Evolutionary conservation across 352 stramenopile genomes (phyloP).

Genomic region (Phytophthora nicotianae): DNA sequence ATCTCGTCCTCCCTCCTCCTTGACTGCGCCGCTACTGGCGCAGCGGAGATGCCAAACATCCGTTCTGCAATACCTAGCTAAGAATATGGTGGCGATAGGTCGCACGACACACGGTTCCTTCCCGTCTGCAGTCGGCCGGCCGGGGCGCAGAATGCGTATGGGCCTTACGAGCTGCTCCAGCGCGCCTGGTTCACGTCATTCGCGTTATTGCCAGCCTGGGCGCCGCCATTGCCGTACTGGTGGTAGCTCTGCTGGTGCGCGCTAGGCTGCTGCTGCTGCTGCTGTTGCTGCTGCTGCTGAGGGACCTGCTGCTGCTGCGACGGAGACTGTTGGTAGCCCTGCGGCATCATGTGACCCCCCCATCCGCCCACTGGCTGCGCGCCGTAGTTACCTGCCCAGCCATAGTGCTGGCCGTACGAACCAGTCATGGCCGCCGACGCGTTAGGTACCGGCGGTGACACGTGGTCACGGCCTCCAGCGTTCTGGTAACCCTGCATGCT

Average conservation of each 20-base stretch:
- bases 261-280: constrained; percentile 69
- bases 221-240: constrained; percentile 69
- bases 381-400: constrained; percentile 77
- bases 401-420: constrained; percentile 81
- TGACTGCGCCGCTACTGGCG: constrained; percentile 31
- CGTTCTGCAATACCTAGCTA: constrained; percentile 35
- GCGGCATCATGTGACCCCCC: constrained; percentile 84
- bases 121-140: constrained; percentile 27
- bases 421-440: constrained; percentile 59
- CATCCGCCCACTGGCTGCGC: constrained; percentile 76
- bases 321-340: constrained; percentile 80
- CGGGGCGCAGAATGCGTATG: constrained; percentile 22
- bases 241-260: constrained; percentile 82
- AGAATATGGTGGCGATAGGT: constrained; percentile 33
- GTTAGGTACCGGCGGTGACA: constrained; percentile 73
- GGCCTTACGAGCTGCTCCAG: constrained; percentile 79
- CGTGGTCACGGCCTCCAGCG: constrained; percentile 55
- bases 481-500: constrained; percentile 69
- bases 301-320: constrained; percentile 49
- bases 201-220: constrained; percentile 46
- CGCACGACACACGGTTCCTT: constrained; percentile 42
- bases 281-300: constrained; percentile 63
- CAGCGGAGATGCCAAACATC: constrained; percentile 24
- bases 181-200: constrained; percentile 64
- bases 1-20: constrained; percentile 22